Evolutionary conservation across 176 grass and related monocot species (phyloP), one percentile per base, ranked within the genome.

Genomic region (Bothriochloa decipiens): DNA sequence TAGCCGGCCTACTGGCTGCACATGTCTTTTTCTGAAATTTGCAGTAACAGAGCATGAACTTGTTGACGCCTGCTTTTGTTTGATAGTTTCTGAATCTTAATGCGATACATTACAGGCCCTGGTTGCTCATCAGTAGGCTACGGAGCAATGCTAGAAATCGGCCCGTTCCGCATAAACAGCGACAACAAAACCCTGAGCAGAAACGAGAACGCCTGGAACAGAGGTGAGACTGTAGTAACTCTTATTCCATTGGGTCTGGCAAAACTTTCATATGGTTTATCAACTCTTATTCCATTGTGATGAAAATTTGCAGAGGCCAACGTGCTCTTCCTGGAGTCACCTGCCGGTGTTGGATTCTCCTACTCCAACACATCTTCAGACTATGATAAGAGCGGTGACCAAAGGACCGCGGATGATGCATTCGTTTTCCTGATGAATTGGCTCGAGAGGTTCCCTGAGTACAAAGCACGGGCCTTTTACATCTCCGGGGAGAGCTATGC

Each of bases 401-500:
- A 35, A 27, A 77, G 75, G 18, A 90, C 91, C 2, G 85, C 87
- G 0, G 43, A 53, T 0, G 89, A 88, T n/a, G 46, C 89, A 86
- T 20, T 46, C 80, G 8, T 89, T 80, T 37, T 32, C 70, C 12
- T 84, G 39, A n/a, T 88, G 10, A 94, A 87, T 17, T 90, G 68
- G 88, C 42, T 91, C 0, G 42, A 86, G n/a, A 83, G 92, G 23
- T 91, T 91, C 3, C 86, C 89, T 0, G 89, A 91, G 29, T 91
- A 88, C 75, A 86, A 89, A 70, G 32, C 2, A 4, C 74, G 83
- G 25, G 15, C 80, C 2, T 92, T 92, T 61, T 94, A 74, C 89
- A 92, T 94, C 49, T 81, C 87, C 0, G 92, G 87, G 1, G 92
- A 94, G 84, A 92, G 87, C 81, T 94, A 36, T 26, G 89, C 84